Percentiles rank a stretch among this genome's conserved stretches.
Conservation (phyloP, 352 stramenopile species). For the Pythium guiyangense region DNA sequence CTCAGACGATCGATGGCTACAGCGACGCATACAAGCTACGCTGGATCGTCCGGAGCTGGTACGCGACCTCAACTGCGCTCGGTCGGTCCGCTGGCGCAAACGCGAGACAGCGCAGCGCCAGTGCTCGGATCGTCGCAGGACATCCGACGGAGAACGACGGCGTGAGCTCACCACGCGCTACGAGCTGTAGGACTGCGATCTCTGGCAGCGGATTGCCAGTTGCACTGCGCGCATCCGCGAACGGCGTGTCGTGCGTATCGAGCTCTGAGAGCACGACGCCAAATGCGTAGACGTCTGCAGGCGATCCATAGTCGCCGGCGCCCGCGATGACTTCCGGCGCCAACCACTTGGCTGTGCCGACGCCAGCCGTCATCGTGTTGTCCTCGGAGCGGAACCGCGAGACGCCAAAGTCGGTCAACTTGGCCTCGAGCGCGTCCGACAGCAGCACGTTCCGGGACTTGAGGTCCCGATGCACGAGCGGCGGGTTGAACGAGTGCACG, state of each 20-base stretch:
- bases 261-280: constrained; percentile 59
- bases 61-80: constrained; percentile 39
- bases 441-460: constrained; percentile 61
- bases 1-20: no score
- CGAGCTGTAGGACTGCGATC: constrained; percentile 42
- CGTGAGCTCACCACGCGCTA: constrained; percentile 31
- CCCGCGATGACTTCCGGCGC: constrained; percentile 50
- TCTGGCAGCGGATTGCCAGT: constrained; percentile 29
- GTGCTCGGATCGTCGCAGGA: constrained; percentile 25
- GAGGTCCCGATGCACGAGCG: constrained; percentile 54
- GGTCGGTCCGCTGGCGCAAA: constrained; percentile 25
- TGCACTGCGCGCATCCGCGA: constrained; percentile 22
- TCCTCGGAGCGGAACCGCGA: constrained; percentile 34
- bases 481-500: constrained; percentile 52
- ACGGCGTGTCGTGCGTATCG: constrained; percentile 52
- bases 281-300: constrained; percentile 44
- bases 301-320: constrained; percentile 37
- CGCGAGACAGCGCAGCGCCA: constrained; percentile 38
- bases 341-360: constrained; percentile 49
- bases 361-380: constrained; percentile 46
- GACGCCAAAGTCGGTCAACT: constrained; percentile 60
- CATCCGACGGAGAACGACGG: constrained; percentile 33
- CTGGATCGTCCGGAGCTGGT: constrained; percentile 37
- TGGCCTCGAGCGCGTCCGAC: constrained; percentile 25
- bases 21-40: constrained; percentile 2